These are phyloP conservation scores for Cutaneotrichosporon sp. DNA, from an alignment of 1,284 basidiomycete genomes.

Conservation along the genomic window DNA sequence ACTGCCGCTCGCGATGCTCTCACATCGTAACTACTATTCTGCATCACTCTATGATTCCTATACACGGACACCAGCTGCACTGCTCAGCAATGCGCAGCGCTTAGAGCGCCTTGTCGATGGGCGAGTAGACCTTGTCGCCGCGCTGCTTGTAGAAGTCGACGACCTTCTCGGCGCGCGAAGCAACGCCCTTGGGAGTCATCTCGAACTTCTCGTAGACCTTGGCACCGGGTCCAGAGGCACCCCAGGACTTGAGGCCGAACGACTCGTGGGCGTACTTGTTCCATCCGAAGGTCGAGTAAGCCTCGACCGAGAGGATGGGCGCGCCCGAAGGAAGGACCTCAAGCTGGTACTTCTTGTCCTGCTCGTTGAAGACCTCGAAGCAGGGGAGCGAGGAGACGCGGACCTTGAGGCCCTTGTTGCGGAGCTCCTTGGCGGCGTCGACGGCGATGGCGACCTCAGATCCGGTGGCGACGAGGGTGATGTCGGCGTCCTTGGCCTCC, in stretches of 20 bases:
- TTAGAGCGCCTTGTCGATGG: conserved; percentile 56
- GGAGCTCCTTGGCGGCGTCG: conserved; percentile 75
- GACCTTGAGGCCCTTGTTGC: conserved; percentile 69
- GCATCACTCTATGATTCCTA: not conserved
- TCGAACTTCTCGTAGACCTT: conserved; percentile 69
- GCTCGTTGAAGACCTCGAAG: conserved; percentile 79
- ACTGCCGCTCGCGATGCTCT: too few relatives aligned
- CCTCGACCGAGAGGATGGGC: conserved; percentile 86
- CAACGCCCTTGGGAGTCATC: conserved; percentile 69
- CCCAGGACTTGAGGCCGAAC: conserved; percentile 73
- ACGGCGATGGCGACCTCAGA: conserved; percentile 73
- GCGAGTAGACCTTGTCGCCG: conserved; percentile 68
- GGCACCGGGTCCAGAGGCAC: conserved; percentile 82
- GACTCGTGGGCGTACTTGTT: conserved; percentile 83
- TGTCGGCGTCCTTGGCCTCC: conserved; percentile 64
- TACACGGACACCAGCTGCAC: too few relatives aligned
- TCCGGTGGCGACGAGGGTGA: conserved; percentile 84
- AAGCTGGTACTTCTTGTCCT: conserved; percentile 72
- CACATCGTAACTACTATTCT: too few relatives aligned
- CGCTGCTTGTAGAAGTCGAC: conserved; percentile 80
- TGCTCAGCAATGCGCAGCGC: not conserved
- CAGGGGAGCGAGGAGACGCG: conserved; percentile 84
- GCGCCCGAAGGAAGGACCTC: conserved; percentile 81
- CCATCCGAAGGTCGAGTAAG: conserved; percentile 72
- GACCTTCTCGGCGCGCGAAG: conserved; percentile 74